phyloP scores from a whole-genome alignment of 2,329 filamentous ascomycete species.

The Trichoderma semiorbis region DNA sequence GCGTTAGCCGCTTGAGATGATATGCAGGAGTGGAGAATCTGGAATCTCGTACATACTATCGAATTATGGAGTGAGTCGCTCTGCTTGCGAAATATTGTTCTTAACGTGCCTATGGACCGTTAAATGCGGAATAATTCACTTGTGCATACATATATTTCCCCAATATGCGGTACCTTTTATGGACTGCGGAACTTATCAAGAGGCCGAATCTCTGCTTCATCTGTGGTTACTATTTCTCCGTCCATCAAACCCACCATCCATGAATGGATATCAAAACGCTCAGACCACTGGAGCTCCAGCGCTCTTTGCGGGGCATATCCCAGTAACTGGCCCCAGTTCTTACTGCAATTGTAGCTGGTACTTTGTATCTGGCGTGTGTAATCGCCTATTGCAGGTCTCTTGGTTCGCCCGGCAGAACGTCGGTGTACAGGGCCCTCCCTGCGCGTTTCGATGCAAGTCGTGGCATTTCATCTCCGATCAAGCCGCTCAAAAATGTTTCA shows the following conservation, averaged over 20 bases:
- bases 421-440: conserved; percentile 9
- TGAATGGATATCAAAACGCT: not conserved
- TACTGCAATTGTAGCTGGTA: not conserved
- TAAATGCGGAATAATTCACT: not conserved
- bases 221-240: not conserved
- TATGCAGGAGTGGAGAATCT: not conserved
- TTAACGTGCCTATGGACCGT: not conserved
- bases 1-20: not conserved
- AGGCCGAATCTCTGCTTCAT: not conserved
- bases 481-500: conserved; percentile 15
- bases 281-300: not conserved
- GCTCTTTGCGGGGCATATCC: conserved; percentile 1
- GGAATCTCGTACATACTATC: not conserved
- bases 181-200: not conserved
- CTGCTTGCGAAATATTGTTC: not conserved
- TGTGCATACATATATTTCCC: not conserved
- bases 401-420: conserved; percentile 17
- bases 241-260: not conserved
- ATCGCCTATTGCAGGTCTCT: not conserved
- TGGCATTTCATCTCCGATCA: conserved; percentile 19
- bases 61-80: not conserved
- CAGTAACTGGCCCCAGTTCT: not conserved
- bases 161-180: not conserved
- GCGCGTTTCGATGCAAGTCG: not conserved
- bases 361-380: not conserved